phyloP scores from a whole-genome alignment of 176 grass and related monocot genomes.

The Hordeum marinum region DNA sequence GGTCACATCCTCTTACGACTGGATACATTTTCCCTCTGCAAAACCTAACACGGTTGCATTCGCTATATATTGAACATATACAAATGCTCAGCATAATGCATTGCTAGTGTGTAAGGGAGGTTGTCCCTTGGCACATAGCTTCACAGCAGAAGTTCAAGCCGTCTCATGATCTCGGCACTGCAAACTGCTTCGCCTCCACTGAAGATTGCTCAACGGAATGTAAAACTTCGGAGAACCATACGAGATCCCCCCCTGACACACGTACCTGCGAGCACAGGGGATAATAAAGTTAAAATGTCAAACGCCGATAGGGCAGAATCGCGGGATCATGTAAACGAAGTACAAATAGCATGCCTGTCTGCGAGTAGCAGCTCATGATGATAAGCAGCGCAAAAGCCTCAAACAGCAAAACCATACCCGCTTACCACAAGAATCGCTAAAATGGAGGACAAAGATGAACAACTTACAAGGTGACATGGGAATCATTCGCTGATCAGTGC shows the following conservation, averaged over 20 bases:
- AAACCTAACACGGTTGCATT: not conserved
- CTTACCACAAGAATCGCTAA: not conserved
- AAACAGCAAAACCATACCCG: too few species aligned
- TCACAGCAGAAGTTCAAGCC: not conserved
- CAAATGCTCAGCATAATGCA: not conserved
- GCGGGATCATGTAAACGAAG: not conserved
- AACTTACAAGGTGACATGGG: not conserved
- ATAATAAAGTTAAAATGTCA: not conserved
- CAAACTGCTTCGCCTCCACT: not conserved
- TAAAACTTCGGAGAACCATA: not conserved
- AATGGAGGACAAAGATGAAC: not conserved
- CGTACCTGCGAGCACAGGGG: not conserved
- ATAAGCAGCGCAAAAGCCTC: too few species aligned
- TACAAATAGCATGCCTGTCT: not conserved
- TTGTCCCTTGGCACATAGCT: not conserved
- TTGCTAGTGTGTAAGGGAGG: not conserved
- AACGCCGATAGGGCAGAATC: not conserved
- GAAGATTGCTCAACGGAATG: not conserved
- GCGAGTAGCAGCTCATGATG: not conserved
- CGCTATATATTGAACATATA: not conserved
- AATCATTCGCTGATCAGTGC: not conserved
- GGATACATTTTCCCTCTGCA: not conserved
- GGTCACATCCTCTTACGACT: not conserved
- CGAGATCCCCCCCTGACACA: not conserved
- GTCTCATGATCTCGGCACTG: not conserved